Evolutionary conservation across 345 rosid genomes (phyloP), one percentile per base, ranked within the genome.

Genomic region (Durio zibethinus): DNA sequence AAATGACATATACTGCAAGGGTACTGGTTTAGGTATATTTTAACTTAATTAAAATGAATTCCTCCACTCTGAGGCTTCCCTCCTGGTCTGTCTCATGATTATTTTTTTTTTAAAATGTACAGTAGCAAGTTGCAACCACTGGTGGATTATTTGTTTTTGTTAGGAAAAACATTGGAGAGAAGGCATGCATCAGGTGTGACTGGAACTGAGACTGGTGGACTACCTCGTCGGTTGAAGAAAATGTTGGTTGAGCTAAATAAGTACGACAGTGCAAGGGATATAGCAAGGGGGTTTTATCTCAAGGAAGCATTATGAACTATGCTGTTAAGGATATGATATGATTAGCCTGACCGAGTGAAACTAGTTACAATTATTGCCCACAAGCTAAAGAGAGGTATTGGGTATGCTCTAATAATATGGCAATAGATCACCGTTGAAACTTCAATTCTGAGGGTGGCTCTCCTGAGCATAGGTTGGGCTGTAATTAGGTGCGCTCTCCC

Each of bases 201-300:
- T 27, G 89, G 87, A 40, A 78, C 53, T 10, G 99, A 92, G 83
- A 84, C 85, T 2, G 86, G 85, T 66, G 91, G 87, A 74, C 97
- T 96, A 65, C 96, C 97, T 25, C 90, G 93, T 59, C 82, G 97
- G 77, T 65, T 94, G 85, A 93, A 92, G 90, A 92, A 84, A 86
- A 83, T 95, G 88, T 85, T 93, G 52, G 98, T 93, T 7, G 94
- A 89, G 72, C 91, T 95, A 81, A 89, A 92, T 21, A 97, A 96
- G 74, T 94, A 96, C 31, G 99, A 95, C 84, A 83, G 74, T 64
- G 99, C 96, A 18, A 82, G 94, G 84, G 89, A 87, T 77, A 77
- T 89, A 77, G 92, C 89, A 38, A 90, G 84, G 77, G 83, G 90
- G 75, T 95, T 92, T 74, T 79, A 79, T 77, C 90, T 95, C 23